Evolutionary conservation across 305 asterid species (phyloP).

Genomic region (Stenogyne calaminthoides): DNA sequence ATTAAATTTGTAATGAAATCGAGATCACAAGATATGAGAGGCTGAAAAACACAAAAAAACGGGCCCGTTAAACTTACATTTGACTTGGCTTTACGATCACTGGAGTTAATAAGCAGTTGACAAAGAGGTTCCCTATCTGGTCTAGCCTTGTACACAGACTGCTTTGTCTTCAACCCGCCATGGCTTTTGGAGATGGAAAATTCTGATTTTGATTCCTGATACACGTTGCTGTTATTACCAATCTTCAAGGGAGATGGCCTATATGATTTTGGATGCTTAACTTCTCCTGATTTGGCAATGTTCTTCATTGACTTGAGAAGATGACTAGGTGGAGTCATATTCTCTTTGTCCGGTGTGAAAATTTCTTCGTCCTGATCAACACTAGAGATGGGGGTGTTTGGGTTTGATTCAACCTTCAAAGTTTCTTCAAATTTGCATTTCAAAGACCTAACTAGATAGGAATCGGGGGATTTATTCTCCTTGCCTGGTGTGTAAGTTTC

Average conservation of each 20-base stretch:
- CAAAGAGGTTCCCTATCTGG: slow-evolving; percentile 54
- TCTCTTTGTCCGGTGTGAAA: slow-evolving; percentile 73
- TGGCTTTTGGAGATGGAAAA: slow-evolving; percentile 32
- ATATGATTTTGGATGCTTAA: slow-evolving; percentile 32
- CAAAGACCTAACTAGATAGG: slow-evolving; percentile 34
- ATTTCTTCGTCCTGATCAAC: slow-evolving; percentile 41
- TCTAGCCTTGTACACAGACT: slow-evolving; percentile 31
- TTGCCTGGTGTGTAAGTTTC: slow-evolving; percentile 48
- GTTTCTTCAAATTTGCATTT: slow-evolving; percentile 34
- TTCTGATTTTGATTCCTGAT: slow-evolving; percentile 40
- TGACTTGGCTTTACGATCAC: slow-evolving; percentile 29
- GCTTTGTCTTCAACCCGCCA: slow-evolving; percentile 33
- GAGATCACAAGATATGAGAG: not conserved
- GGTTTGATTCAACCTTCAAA: slow-evolving; percentile 33
- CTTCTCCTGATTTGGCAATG: slow-evolving; percentile 38
- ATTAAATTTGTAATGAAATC: not conserved
- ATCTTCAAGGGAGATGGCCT: slow-evolving; percentile 51
- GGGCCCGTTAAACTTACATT: slow-evolving; percentile 42
- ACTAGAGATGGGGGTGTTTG: slow-evolving; percentile 31
- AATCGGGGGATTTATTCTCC: slow-evolving; percentile 47
- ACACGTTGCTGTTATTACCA: slow-evolving; percentile 31
- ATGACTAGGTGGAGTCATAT: slow-evolving; percentile 45
- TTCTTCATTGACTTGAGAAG: slow-evolving; percentile 40
- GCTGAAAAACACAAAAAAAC: slow-evolving; percentile 15
- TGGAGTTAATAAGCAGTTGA: slow-evolving; percentile 41